phyloP scores from a whole-genome alignment of 2,329 filamentous ascomycete genomes.

The Xylariaceae sp. region DNA sequence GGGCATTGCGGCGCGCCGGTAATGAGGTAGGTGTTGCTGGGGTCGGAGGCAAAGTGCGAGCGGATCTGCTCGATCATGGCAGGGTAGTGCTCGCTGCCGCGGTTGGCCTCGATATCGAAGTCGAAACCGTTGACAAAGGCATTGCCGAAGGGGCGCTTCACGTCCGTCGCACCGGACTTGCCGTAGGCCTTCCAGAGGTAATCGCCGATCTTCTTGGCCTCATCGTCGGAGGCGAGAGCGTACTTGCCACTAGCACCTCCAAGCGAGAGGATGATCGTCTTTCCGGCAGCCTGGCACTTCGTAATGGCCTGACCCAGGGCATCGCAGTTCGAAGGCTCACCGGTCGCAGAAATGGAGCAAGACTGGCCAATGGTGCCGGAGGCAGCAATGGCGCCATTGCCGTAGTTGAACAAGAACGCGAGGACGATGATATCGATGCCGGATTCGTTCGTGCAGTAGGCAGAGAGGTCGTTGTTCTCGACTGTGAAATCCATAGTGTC shows the following conservation, averaged over 20 bases:
- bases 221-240: slow-evolving; percentile 31
- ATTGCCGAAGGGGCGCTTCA: slow-evolving; percentile 42
- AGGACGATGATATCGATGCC: slow-evolving; percentile 42
- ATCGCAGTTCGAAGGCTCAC: slow-evolving; percentile 36
- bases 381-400: slow-evolving; percentile 34
- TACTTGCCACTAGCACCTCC: slow-evolving; percentile 38
- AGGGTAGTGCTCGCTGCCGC: slow-evolving; percentile 35
- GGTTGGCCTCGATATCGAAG: slow-evolving; percentile 34
- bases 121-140: slow-evolving; percentile 35
- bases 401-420: slow-evolving; percentile 39
- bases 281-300: slow-evolving; percentile 35
- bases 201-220: slow-evolving; percentile 38
- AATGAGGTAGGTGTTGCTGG: slow-evolving; percentile 39
- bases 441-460: slow-evolving; percentile 35
- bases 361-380: slow-evolving; percentile 38
- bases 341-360: slow-evolving; percentile 34
- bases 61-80: slow-evolving; percentile 30
- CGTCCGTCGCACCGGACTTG: slow-evolving; percentile 30
- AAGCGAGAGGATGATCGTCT: slow-evolving; percentile 43
- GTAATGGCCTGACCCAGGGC: slow-evolving; percentile 38
- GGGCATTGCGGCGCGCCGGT: slow-evolving; percentile 44
- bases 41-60: slow-evolving; percentile 32
- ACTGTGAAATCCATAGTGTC: slow-evolving; percentile 11
- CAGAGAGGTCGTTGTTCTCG: slow-evolving; percentile 35
- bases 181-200: slow-evolving; percentile 44